These are phyloP conservation scores for Zizania latifolia DNA, from an alignment of 176 grass and related monocot genomes.

Conservation along the genomic window DNA sequence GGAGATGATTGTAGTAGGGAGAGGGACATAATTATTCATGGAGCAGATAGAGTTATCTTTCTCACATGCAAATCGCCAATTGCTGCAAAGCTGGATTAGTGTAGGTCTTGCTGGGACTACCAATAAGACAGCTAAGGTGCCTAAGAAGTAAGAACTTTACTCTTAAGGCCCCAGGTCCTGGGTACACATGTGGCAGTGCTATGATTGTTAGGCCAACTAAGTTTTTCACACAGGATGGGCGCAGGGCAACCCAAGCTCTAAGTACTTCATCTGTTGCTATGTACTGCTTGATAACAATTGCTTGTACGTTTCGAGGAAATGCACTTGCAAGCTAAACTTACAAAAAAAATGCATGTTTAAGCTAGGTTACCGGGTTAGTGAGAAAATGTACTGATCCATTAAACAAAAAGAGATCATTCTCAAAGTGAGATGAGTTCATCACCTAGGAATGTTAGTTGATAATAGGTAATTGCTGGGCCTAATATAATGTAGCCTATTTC, in stretches of 20 bases:
- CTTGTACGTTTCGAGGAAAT: slow-evolving; percentile 10
- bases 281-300: slow-evolving; percentile 1
- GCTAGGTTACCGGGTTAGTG: not conserved
- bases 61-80: slow-evolving; percentile 76
- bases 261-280: slow-evolving; percentile 21
- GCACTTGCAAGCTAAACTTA: slow-evolving; percentile 9
- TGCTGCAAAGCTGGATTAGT: slow-evolving; percentile 70
- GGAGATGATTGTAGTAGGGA: too few relatives aligned
- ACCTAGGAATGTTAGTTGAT: not conserved
- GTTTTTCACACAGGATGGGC: too few relatives aligned
- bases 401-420: slow-evolving; percentile 3
- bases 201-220: slow-evolving; percentile 48
- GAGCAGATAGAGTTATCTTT: too few relatives aligned
- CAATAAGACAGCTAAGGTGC: slow-evolving; percentile 64
- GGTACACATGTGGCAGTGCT: slow-evolving; percentile 63
- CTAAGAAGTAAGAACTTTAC: slow-evolving; percentile 72
- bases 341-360: too few relatives aligned
- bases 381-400: not conserved
- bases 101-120: slow-evolving; percentile 73
- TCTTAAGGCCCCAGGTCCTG: slow-evolving; percentile 65
- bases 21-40: too few relatives aligned
- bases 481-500: not conserved
- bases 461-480: not conserved
- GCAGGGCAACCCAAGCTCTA: slow-evolving; percentile 68
- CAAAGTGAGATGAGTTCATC: not conserved